Base-by-base conservation (phyloP, 805 yeast genomes). In the Debaryomyces tyrocola region DNA sequence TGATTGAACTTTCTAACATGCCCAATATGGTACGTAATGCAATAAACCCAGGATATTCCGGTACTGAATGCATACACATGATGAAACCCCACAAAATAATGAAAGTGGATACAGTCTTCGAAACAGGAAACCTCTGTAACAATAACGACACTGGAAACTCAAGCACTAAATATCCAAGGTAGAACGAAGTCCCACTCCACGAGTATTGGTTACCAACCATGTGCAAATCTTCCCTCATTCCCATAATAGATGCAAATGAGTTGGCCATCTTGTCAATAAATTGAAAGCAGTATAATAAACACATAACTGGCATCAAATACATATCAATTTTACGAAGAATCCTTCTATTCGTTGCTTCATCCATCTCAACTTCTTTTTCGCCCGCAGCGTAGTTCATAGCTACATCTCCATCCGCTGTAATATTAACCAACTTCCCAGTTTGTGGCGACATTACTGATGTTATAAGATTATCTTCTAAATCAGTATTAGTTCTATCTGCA, bases 51-150 rank as follows among this genome's bases (percentile, higher is more conserved):
- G 70, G 67, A 46, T 65, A 69, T n/a, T 70, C 58, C 1, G 83
- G 75, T 1, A 75, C 78, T 1, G 85, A 74, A 51, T 78, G 80
- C 17, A 79, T 65, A 33, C 78, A 69, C 33, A 82, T 62, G 12
- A 82, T 60, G 60, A 55, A 44, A 17, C 90, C 90, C 91, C 91
- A 85, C 0, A 78, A 37, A 12, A 82, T 55, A 34, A 84, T 74
- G 48, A 75, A 74, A 1, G 62, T 50, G 10, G 79, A 67, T 3
- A 77, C 68, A 3, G 80, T 63, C 52, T 78, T 81, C 4, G 83
- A 74, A 51, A 85, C 69, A 2, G 84, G 85, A 42, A 81, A 76
- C 43, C 69, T 70, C 60, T 85, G 90, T 24, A 83, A 57, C 1
- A 74, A 43, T 41, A 67, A 58, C 7, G 71, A 60, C 4, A 77